Percentiles rank a stretch among this genome's conserved stretches.
These are phyloP conservation scores for Capsicum chinense DNA, from an alignment of 257 asterid species.

Conservation along the genomic window DNA sequence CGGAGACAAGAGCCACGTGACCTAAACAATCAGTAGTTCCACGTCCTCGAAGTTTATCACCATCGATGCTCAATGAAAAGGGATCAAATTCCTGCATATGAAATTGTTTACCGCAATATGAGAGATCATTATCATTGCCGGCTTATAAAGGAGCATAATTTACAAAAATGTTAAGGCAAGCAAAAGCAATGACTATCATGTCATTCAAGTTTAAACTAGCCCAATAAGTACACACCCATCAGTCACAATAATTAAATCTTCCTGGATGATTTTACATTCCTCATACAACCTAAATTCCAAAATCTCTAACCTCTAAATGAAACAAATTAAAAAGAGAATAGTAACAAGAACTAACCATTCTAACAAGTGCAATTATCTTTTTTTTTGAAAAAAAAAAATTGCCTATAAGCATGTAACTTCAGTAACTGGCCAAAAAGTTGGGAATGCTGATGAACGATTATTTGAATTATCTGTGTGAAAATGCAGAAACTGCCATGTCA, in stretches of 20 bases:
- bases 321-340: no score
- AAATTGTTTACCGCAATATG: slow-evolving; percentile 2
- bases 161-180: neutral
- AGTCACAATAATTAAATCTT: neutral
- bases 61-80: slow-evolving; percentile 78
- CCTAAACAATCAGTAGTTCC: slow-evolving; percentile 99
- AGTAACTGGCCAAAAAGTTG: neutral
- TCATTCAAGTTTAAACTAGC: neutral
- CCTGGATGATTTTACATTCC: neutral
- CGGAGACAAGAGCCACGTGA: slow-evolving; percentile 95
- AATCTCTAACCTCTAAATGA: neutral
- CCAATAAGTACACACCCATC: neutral
- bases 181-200: neutral
- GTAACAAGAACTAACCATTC: neutral
- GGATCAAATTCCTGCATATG: slow-evolving; percentile 91
- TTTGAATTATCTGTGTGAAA: neutral
- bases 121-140: neutral
- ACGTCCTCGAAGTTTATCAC: slow-evolving; percentile 93
- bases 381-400: neutral
- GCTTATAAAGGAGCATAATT: neutral
- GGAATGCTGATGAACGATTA: neutral
- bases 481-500: neutral
- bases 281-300: neutral
- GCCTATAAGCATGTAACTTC: neutral
- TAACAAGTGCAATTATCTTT: neutral